Conservation (phyloP, 2,329 filamentous ascomycete genomes). For the Nemania diffusa region DNA sequence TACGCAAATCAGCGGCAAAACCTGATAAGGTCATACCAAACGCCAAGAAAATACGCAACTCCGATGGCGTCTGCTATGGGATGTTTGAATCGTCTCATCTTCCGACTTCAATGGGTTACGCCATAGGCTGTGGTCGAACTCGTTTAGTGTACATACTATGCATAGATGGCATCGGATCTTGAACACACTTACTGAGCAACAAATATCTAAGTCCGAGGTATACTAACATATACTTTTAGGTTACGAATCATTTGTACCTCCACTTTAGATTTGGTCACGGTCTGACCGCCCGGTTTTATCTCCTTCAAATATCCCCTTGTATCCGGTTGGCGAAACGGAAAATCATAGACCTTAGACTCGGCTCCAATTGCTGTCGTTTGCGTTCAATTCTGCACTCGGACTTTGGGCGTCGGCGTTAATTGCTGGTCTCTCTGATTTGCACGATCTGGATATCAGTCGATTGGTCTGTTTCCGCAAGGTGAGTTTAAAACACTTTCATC, state of each 20-base stretch:
- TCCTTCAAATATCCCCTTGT: slow-evolving; percentile 35
- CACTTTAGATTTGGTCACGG: slow-evolving; percentile 29
- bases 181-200: slow-evolving; percentile 17
- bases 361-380: slow-evolving; percentile 46
- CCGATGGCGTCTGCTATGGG: background rate
- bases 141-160: background rate
- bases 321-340: slow-evolving; percentile 36
- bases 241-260: slow-evolving; percentile 31
- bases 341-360: slow-evolving; percentile 40
- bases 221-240: slow-evolving; percentile 27
- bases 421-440: slow-evolving; percentile 48
- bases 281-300: slow-evolving; percentile 33
- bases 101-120: background rate
- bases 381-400: slow-evolving; percentile 47
- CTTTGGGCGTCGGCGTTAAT: slow-evolving; percentile 51
- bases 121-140: too few relatives aligned
- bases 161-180: slow-evolving; percentile 3
- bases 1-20: background rate
- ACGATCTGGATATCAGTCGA: slow-evolving; percentile 48
- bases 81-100: too few relatives aligned
- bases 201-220: background rate
- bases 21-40: background rate
- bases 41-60: background rate
- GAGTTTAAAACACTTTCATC: slow-evolving; percentile 21
- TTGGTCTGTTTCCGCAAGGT: slow-evolving; percentile 43